phyloP scores from a whole-genome alignment of 495 filamentous ascomycete genomes.

The Penicillium dipodomyicola region DNA sequence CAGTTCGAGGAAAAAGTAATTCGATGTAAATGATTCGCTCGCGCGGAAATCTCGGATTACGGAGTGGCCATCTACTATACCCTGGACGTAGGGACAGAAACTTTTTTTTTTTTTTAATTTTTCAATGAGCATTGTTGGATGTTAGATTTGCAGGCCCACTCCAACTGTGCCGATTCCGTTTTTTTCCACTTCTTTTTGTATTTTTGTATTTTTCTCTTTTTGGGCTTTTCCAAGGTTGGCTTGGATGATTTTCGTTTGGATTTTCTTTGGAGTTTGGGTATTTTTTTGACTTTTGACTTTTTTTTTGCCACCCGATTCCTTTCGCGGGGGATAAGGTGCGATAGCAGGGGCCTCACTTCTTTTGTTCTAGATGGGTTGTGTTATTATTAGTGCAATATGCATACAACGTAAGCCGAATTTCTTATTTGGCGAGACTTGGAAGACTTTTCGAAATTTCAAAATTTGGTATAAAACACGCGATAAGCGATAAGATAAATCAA shows the following conservation, averaged over 20 bases:
- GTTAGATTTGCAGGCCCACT: no score
- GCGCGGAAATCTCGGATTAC: background rate
- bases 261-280: background rate
- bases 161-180: no score
- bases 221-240: no score
- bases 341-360: background rate
- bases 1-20: background rate
- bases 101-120: no score
- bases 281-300: constrained; percentile 5
- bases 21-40: background rate
- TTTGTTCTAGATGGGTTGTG: background rate
- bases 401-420: background rate
- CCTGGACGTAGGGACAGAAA: no score
- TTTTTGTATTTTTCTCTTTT: no score
- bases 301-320: constrained; percentile 19
- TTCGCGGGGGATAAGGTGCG: constrained; percentile 29
- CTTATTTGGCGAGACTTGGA: no score
- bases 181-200: no score
- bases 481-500: constrained; percentile 25
- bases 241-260: background rate
- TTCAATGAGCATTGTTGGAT: no score
- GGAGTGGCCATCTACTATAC: no score
- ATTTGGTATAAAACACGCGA: constrained; percentile 12
- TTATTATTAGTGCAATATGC: background rate
- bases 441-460: background rate